A percentile compares a stretch with the other conserved stretches of the same genome.
Conservation (phyloP, 2,329 filamentous ascomycete species). For the Colletotrichum tropicicola region DNA sequence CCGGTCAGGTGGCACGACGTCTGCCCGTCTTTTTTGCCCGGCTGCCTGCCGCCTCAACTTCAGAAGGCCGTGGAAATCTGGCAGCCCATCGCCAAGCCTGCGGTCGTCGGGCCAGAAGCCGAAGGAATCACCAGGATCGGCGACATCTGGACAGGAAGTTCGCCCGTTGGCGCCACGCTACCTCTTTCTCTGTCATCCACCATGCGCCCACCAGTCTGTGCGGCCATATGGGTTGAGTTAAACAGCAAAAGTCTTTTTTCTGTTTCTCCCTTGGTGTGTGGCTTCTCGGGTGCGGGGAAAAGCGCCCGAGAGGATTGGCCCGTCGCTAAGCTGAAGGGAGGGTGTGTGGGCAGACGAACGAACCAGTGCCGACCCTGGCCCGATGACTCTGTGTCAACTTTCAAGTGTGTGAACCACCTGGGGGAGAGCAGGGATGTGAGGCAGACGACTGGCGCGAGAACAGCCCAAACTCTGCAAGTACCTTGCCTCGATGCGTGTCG, state of each 20-base stretch:
- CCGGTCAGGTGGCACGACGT: not conserved
- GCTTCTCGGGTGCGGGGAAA: slow-evolving; percentile 5
- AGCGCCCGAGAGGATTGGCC: slow-evolving; percentile 9
- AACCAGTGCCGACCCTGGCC: not conserved
- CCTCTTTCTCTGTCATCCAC: not conserved
- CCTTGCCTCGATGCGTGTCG: no score
- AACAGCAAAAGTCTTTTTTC: not conserved
- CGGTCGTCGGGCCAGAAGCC: not conserved
- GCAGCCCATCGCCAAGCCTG: not conserved
- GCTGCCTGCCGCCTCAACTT: not conserved
- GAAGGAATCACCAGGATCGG: not conserved
- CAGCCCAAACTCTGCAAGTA: no score
- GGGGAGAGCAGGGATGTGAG: not conserved
- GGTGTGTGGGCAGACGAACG: not conserved
- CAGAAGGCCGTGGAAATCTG: not conserved
- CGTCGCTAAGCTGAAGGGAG: not conserved
- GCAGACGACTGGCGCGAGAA: not conserved
- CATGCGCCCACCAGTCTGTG: not conserved
- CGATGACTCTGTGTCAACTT: not conserved
- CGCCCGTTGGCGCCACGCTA: not conserved
- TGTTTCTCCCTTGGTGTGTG: no score
- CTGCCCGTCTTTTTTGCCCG: not conserved
- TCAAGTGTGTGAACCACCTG: not conserved
- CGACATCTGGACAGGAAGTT: not conserved
- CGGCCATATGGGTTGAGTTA: not conserved